Percentiles rank a stretch among this genome's conserved stretches.
These are phyloP conservation scores for Rhynchospora breviuscula DNA, from an alignment of 176 grass and related monocot genomes.

Conservation along the genomic window DNA sequence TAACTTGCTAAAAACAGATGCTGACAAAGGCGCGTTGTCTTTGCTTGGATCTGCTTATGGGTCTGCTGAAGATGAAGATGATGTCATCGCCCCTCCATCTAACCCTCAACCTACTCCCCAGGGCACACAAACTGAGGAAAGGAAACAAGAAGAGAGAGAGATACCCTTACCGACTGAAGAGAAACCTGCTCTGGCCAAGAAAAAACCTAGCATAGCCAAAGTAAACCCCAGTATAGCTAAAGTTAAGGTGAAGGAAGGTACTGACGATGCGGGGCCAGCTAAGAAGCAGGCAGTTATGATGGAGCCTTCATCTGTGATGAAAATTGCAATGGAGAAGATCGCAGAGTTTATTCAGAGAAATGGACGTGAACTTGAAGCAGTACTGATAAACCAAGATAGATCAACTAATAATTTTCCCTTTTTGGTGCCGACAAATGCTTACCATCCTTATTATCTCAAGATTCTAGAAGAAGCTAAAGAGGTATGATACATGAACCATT, in stretches of 20 bases:
- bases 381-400: conserved; percentile 88
- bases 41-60: conserved; percentile 84
- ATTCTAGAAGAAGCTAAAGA: conserved; percentile 64
- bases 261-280: background rate
- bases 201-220: conserved; percentile 37
- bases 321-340: conserved; percentile 84
- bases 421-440: conserved; percentile 73
- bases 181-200: conserved; percentile 53
- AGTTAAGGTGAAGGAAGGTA: conserved; percentile 31
- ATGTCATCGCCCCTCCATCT: background rate
- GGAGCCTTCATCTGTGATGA: conserved; percentile 85
- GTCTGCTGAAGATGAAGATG: conserved; percentile 72
- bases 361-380: conserved; percentile 79
- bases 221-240: conserved; percentile 33
- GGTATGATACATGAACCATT: conserved; percentile 36
- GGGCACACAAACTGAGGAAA: conserved; percentile 36
- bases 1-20: conserved; percentile 47
- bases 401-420: conserved; percentile 69
- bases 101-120: background rate
- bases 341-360: conserved; percentile 86
- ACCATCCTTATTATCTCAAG: conserved; percentile 78
- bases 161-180: conserved; percentile 29
- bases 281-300: conserved; percentile 29
- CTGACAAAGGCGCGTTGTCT: conserved; percentile 54
- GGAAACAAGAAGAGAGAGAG: conserved; percentile 30